Percentiles rank a stretch among this genome's conserved stretches.
Evolutionary conservation across 768 basidiomycete species (phyloP).

Genomic region (Boletales sp.): DNA sequence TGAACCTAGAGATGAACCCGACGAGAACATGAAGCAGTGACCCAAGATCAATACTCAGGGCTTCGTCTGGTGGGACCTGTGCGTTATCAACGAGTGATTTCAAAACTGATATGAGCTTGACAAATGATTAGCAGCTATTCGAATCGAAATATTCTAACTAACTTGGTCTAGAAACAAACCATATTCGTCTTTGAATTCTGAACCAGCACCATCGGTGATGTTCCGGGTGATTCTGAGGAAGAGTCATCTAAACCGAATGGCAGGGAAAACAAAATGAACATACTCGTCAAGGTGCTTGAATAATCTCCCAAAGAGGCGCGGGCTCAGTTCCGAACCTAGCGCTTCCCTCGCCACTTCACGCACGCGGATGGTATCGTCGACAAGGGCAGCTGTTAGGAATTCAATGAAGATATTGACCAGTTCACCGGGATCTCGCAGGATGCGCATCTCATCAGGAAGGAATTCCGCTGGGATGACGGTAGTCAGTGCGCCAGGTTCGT

Average conservation of each 20-base stretch:
- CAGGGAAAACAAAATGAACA: conserved; percentile 22
- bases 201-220: conserved; percentile 45
- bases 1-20: conserved; percentile 60
- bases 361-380: conserved; percentile 58
- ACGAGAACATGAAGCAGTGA: conserved; percentile 57
- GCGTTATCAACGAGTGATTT: conserved; percentile 77
- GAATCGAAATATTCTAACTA: conserved; percentile 4
- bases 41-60: conserved; percentile 61
- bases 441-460: conserved; percentile 73
- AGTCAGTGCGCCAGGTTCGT: conserved; percentile 47
- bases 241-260: background rate
- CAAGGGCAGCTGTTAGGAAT: conserved; percentile 64
- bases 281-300: conserved; percentile 74
- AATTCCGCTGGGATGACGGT: conserved; percentile 51
- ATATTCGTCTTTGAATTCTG: conserved; percentile 37
- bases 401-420: conserved; percentile 64
- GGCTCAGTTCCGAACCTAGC: conserved; percentile 73
- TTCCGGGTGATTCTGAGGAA: conserved; percentile 45
- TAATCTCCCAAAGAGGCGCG: conserved; percentile 61
- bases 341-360: conserved; percentile 82
- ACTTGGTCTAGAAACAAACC: conserved; percentile 74
- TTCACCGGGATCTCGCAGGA: conserved; percentile 51
- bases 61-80: conserved; percentile 53
- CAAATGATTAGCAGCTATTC: conserved; percentile 12
- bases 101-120: conserved; percentile 69